Base-by-base conservation (phyloP, 1,284 basidiomycete genomes). In the Moesziomyces globuligerus region DNA sequence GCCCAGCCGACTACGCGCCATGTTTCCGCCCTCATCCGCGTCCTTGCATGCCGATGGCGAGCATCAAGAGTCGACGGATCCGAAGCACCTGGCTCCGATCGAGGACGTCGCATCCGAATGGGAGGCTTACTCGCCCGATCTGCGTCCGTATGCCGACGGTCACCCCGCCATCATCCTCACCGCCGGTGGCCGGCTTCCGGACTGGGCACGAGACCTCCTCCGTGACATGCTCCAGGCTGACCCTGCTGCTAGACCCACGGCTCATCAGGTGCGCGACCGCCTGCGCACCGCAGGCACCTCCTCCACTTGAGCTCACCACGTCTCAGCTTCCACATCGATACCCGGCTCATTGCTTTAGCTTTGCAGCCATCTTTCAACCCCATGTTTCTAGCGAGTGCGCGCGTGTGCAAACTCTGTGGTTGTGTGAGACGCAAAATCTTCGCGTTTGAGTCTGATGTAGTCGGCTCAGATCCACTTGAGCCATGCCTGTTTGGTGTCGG, bases 151-250 rank as follows among this genome's bases (percentile, higher is more conserved):
- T 21, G 28, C 38, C 2, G 80, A 81, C 46, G 80, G 80, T 10
- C 54, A 69, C 18, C 79, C 80, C 7, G 67, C 80, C 15, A 71
- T 81, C 37, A 50, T 80, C 40, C 53, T 81, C 3, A 76, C 80
- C 18, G 79, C 78, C 25, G 79, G 80, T 3, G 79, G 68, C 0
- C 44, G 79, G 13, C 39, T 81, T 4, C 80, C 80, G 0, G 78
- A 80, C 28, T 51, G 41, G 29, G 69, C 77, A 4, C 54, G 79
- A n/a, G 73, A 76, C 1, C 43, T 81, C 18, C 54, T 81, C 20
- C 41, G 72, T 9, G 26, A 40, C 1, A 81, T 81, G 80, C 53
- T 80, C 4, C 37, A 54, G 15, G 43, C 77, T 1, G 43, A 69
- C 21, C 74, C 78, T 3, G 47, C 54, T 4, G 43, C 45, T 4